Base-by-base conservation (phyloP, 148 eudicot species). In the Cornus kousa region DNA sequence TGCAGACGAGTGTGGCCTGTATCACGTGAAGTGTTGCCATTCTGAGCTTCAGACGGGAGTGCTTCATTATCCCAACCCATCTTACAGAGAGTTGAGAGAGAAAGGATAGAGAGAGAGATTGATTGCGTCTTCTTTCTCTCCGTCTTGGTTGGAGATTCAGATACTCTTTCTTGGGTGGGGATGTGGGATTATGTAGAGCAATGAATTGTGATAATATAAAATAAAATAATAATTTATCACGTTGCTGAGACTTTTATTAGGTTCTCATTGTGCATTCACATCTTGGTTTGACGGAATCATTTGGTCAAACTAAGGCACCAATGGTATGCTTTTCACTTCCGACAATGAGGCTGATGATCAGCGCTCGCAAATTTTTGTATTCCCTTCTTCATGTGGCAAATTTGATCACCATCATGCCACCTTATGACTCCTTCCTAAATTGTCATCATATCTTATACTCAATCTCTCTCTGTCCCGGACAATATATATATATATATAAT, bases 1-100 rank as follows among this genome's bases (percentile, higher is more conserved):
- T 85, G 80, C 7, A 93, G 85, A 14, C 97, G 88, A 70, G 89
- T 70, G 31, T 75, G 89, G 81, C 97, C 95, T 19, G 92, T 71
- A 75, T 91, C 97, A 39, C 76, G 64, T 70, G 76, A 23, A 10
- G 11, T 50, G 77, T 5, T 22, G 3, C 73, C 79, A 67, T 80
- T 83, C 68, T 70, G 80, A 55, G 50, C 67, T 8, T 74, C 78
- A 35, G 89, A 77, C 19, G 89, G 87, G 19, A 82, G 73, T 4
- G 23, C 81, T 14, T 78, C 81, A 28, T 68, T 78, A 19, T 64
- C 77, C 82, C 80, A 71, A 23, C 43, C 86, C 90, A 86, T 78
- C 35, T 75, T 5, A 76, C 59, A 80, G 82, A 73, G 72, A 68
- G 74, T 35, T 68, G 48, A 23, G 72, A 24, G 59, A 57, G 46